These are phyloP conservation scores for Pythium diclinum DNA, from an alignment of 352 stramenopile species.

Conservation along the genomic window DNA sequence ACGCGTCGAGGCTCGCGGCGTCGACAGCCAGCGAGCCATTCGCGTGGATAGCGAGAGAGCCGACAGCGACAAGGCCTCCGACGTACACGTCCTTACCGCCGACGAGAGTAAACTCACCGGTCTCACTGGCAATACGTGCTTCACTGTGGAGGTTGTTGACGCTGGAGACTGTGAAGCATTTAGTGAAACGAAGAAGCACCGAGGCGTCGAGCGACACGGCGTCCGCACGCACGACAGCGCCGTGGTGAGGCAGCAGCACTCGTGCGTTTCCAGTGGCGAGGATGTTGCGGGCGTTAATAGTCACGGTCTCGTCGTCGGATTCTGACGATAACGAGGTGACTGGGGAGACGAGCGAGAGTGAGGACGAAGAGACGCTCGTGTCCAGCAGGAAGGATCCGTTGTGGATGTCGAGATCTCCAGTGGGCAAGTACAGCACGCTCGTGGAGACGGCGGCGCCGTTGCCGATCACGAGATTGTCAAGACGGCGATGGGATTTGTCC, in stretches of 20 bases:
- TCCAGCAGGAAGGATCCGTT: conserved; percentile 58
- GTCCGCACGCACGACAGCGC: conserved; percentile 39
- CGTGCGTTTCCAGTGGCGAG: conserved; percentile 39
- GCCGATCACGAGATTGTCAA: conserved; percentile 32
- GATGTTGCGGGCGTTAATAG: conserved; percentile 38
- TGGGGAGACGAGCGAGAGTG: background rate
- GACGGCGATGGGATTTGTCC: background rate
- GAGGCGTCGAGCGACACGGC: conserved; percentile 54
- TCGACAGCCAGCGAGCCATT: conserved; percentile 51
- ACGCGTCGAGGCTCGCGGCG: conserved; percentile 5
- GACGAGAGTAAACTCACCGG: conserved; percentile 34
- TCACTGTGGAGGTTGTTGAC: conserved; percentile 49
- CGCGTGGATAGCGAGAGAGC: conserved; percentile 47
- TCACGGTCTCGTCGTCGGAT: background rate
- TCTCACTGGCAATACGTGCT: conserved; percentile 8
- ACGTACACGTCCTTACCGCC: conserved; percentile 56
- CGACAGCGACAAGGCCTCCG: conserved; percentile 44
- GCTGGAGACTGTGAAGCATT: conserved; percentile 40
- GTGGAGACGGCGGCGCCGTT: conserved; percentile 50
- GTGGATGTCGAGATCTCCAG: conserved; percentile 38
- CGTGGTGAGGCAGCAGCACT: conserved; percentile 36
- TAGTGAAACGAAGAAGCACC: conserved; percentile 37
- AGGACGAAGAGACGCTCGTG: conserved; percentile 13
- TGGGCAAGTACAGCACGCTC: background rate
- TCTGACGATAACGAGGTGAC: background rate